A percentile compares a stretch with the other conserved stretches of the same genome.
phyloP scores from a whole-genome alignment of 257 asterid genomes.

The Thymus mandschuricus region DNA sequence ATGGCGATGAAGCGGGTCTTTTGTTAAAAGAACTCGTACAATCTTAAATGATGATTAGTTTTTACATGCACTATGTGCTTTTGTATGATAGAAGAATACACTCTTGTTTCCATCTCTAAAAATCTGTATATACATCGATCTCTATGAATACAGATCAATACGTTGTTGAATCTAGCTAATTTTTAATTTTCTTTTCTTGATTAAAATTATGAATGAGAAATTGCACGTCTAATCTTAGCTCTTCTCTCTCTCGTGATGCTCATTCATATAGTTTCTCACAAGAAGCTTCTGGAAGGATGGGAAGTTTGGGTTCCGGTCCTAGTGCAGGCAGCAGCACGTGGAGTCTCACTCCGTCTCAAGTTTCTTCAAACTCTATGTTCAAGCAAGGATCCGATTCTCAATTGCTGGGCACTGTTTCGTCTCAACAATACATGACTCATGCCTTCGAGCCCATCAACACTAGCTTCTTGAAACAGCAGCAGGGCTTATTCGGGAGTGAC shows the following conservation, averaged over 20 bases:
- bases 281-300: slow-evolving; percentile 58
- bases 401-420: slow-evolving; percentile 44
- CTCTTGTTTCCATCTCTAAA: too few relatives aligned
- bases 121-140: too few relatives aligned
- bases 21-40: too few relatives aligned
- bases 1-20: too few relatives aligned
- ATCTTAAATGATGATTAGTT: too few relatives aligned
- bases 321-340: slow-evolving; percentile 50
- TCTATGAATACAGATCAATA: too few relatives aligned
- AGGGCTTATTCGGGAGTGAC: slow-evolving; percentile 63
- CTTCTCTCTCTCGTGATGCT: slow-evolving; percentile 14
- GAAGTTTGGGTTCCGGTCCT: slow-evolving; percentile 59
- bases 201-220: too few relatives aligned
- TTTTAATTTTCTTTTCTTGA: too few relatives aligned
- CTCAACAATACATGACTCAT: slow-evolving; percentile 50
- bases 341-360: slow-evolving; percentile 67
- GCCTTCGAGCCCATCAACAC: slow-evolving; percentile 57
- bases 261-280: slow-evolving; percentile 58
- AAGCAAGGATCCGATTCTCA: slow-evolving; percentile 58
- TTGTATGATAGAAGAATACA: too few relatives aligned
- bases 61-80: too few relatives aligned
- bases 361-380: slow-evolving; percentile 54
- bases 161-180: too few relatives aligned
- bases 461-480: slow-evolving; percentile 51
- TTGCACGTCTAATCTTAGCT: neutral